These are phyloP conservation scores for Suillus variegatus DNA, from an alignment of 768 basidiomycete genomes.

Conservation along the genomic window DNA sequence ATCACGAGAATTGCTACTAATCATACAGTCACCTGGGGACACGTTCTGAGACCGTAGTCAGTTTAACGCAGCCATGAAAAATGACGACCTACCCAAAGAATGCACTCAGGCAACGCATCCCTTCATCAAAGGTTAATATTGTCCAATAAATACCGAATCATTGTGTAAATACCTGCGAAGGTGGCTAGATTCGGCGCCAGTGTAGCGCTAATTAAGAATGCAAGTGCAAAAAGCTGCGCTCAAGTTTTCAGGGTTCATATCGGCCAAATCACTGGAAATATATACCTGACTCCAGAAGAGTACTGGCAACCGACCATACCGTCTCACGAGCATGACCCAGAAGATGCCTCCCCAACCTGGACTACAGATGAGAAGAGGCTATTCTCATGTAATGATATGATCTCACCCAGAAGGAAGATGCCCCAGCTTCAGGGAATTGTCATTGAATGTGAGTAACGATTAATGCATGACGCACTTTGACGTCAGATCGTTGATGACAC, in stretches of 20 bases:
- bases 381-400: not conserved
- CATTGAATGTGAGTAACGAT: not conserved
- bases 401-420: constrained; percentile 47
- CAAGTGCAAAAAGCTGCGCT: constrained; percentile 40
- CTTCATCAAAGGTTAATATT: constrained; percentile 13
- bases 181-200: constrained; percentile 49
- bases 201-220: constrained; percentile 54
- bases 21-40: constrained; percentile 51
- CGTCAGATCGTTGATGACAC: constrained; percentile 52
- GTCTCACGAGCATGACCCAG: constrained; percentile 32
- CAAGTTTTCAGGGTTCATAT: not conserved
- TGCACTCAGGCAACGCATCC: constrained; percentile 31
- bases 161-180: constrained; percentile 42
- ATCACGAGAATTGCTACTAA: not conserved
- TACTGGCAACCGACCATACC: constrained; percentile 31
- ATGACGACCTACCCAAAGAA: constrained; percentile 30
- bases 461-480: constrained; percentile 32
- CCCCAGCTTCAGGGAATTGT: constrained; percentile 38
- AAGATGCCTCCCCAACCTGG: constrained; percentile 33
- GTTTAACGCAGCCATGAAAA: not conserved
- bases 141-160: not conserved
- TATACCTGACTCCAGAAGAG: constrained; percentile 31
- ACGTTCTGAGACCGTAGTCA: constrained; percentile 36
- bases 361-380: not conserved
- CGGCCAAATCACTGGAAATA: not conserved